Evolutionary conservation across 2,329 filamentous ascomycete species (phyloP).

Genomic region (Aphanoascus verrucosus): DNA sequence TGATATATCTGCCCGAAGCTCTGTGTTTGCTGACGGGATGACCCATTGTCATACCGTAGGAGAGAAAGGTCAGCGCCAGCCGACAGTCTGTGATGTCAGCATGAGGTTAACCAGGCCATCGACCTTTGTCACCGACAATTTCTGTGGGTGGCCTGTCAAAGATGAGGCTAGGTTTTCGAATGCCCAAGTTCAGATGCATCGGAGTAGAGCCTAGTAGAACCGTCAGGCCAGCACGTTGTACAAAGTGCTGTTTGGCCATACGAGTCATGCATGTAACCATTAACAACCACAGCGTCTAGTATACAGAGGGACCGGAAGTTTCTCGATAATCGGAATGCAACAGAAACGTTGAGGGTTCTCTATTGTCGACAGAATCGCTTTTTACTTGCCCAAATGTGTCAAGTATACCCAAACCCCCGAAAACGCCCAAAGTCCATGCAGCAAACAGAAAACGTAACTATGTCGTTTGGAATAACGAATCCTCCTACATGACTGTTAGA

Average conservation of each 20-base stretch:
- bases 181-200: background rate
- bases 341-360: background rate
- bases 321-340: background rate
- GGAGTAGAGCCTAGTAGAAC: background rate
- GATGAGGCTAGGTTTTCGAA: background rate
- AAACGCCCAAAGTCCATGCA: background rate
- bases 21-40: background rate
- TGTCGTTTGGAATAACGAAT: slow-evolving; percentile 49
- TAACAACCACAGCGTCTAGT: background rate
- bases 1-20: slow-evolving; percentile 7
- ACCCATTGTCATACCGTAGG: background rate
- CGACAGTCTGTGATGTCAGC: background rate
- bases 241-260: background rate
- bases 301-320: background rate
- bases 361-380: background rate
- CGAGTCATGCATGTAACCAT: background rate
- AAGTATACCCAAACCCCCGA: background rate
- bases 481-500: slow-evolving; percentile 36
- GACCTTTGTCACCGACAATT: background rate
- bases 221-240: background rate
- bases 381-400: background rate
- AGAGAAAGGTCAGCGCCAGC: background rate
- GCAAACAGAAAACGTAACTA: background rate
- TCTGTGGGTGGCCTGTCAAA: background rate
- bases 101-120: background rate